Evolutionary conservation across 108 stramenopile species (phyloP).

Genomic region (Chaetoceros muelleri): DNA sequence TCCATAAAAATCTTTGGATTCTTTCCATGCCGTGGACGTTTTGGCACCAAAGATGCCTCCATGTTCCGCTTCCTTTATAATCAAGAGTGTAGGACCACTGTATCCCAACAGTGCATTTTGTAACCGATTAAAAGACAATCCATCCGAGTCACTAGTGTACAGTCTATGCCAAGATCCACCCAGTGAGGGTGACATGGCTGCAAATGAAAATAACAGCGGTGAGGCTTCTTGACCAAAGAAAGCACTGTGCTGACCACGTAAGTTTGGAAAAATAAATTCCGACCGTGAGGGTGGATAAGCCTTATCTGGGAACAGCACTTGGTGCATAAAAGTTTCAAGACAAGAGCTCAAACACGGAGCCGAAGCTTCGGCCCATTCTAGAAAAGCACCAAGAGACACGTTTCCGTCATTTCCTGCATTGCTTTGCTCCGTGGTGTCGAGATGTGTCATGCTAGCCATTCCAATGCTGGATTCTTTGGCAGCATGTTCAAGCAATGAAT

Average conservation of each 20-base stretch:
- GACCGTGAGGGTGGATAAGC: constrained; percentile 38
- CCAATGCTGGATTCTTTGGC: neutral
- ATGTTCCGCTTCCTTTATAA: constrained; percentile 35
- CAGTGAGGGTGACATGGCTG: constrained; percentile 35
- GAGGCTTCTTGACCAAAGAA: constrained; percentile 17
- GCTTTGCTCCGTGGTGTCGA: neutral
- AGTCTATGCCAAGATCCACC: constrained; percentile 58
- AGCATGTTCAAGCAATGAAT: constrained; percentile 14
- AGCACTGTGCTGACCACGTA: constrained; percentile 21
- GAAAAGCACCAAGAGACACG: constrained; percentile 39
- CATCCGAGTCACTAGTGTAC: constrained; percentile 72
- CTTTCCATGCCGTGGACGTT: constrained; percentile 62
- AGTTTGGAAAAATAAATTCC: constrained; percentile 38
- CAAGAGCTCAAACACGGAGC: constrained; percentile 53
- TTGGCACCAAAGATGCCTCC: constrained; percentile 56
- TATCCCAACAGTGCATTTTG: constrained; percentile 68
- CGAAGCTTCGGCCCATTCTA: constrained; percentile 59
- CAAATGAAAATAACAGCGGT: constrained; percentile 40
- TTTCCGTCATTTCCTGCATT: constrained; percentile 2
- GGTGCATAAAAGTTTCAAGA: constrained; percentile 55
- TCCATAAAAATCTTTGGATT: constrained; percentile 72
- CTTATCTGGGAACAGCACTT: constrained; percentile 40
- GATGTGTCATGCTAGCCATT: neutral
- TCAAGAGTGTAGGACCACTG: constrained; percentile 65
- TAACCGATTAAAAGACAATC: constrained; percentile 72